Conservation (phyloP, 176 grass and related monocot genomes). For the Tuctoria greenei region DNA sequence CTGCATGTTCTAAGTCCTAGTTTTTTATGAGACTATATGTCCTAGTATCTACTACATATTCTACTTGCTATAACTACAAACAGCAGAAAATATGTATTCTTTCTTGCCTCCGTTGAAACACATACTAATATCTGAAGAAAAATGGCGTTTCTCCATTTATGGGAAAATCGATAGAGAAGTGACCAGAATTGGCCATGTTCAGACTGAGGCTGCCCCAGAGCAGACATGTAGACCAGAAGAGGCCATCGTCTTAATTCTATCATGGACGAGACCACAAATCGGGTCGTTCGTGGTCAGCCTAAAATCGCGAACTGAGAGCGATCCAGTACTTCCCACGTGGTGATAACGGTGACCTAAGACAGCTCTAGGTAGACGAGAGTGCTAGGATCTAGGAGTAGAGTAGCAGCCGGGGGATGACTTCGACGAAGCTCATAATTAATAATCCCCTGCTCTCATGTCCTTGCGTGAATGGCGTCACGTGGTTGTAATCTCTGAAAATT, state of each 20-base stretch:
- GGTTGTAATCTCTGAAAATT: not conserved
- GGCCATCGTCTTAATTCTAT: not conserved
- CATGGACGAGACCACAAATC: not conserved
- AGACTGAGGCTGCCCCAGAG: not conserved
- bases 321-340: slow-evolving; percentile 13
- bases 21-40: not conserved
- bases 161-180: not conserved
- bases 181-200: not conserved
- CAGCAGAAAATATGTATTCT: not conserved
- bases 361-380: not conserved
- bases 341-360: not conserved
- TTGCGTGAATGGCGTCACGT: not conserved
- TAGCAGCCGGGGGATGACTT: not conserved
- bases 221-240: not conserved
- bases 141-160: not conserved
- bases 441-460: not conserved
- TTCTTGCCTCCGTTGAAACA: not conserved
- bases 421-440: not conserved
- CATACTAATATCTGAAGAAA: not conserved
- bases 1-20: not conserved
- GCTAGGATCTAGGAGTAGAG: too few species aligned
- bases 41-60: not conserved
- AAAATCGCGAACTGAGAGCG: not conserved
- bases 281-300: not conserved
- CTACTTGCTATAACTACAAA: not conserved